phyloP scores from a whole-genome alignment of 2,329 filamentous ascomycete genomes.

The Colletotrichum sp. region DNA sequence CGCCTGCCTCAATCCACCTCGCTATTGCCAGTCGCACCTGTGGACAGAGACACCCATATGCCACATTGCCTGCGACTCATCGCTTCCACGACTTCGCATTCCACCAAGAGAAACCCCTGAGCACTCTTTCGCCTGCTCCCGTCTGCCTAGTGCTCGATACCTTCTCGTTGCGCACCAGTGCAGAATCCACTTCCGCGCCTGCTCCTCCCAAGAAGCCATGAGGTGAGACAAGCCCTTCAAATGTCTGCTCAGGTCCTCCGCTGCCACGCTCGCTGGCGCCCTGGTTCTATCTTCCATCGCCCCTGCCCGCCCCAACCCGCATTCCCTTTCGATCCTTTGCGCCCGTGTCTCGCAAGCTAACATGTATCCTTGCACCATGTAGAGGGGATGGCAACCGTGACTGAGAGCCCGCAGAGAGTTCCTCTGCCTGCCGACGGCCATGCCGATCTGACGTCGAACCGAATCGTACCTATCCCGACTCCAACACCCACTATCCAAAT shows the following conservation, averaged over 20 bases:
- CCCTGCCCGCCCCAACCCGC: background rate
- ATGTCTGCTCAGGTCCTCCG: background rate
- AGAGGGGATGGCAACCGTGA: constrained; percentile 59
- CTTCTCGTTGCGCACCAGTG: background rate
- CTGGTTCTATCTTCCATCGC: constrained; percentile 12
- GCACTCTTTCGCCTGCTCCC: background rate
- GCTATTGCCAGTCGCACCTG: background rate
- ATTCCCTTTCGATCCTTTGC: constrained; percentile 4
- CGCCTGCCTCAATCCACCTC: background rate
- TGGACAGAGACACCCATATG: background rate
- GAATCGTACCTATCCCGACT: constrained; percentile 58
- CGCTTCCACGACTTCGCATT: background rate
- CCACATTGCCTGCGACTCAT: background rate
- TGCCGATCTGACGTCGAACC: constrained; percentile 53
- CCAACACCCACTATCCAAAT: constrained; percentile 62
- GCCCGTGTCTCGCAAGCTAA: constrained; percentile 23
- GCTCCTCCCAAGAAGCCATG: constrained; percentile 14
- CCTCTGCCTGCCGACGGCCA: constrained; percentile 42
- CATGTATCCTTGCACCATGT: constrained; percentile 22
- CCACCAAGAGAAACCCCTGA: background rate
- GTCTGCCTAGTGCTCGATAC: background rate
- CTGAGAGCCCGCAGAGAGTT: constrained; percentile 54
- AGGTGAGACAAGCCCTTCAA: constrained; percentile 19
- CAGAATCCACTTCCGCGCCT: background rate
- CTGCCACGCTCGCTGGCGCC: constrained; percentile 21